A percentile compares a stretch with the other conserved stretches of the same genome.
Evolutionary conservation across 306 rosid species (phyloP).

Genomic region (Sechiopsis laciniata): DNA sequence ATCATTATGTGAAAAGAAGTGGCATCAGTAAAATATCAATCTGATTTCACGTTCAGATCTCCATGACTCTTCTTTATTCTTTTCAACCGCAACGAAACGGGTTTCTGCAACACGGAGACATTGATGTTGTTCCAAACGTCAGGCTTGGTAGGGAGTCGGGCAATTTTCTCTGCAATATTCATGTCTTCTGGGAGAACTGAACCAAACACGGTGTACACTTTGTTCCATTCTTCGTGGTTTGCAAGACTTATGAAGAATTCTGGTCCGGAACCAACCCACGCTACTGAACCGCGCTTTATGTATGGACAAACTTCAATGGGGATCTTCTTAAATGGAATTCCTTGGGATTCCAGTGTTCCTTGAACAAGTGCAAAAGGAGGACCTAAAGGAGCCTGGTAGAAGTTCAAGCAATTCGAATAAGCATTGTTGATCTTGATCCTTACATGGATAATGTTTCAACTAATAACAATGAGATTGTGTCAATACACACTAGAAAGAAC

Average conservation of each 20-base stretch:
- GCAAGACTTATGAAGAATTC: constrained; percentile 82
- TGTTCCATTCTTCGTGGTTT: constrained; percentile 76
- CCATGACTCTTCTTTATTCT: constrained; percentile 47
- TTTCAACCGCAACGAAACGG: constrained; percentile 43
- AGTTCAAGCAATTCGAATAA: constrained; percentile 1
- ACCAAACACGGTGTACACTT: constrained; percentile 73
- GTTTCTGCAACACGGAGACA: constrained; percentile 63
- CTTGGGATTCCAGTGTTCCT: constrained; percentile 72
- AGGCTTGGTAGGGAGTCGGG: constrained; percentile 53
- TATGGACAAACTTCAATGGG: constrained; percentile 67
- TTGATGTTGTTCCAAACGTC: constrained; percentile 84
- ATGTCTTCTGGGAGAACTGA: constrained; percentile 89
- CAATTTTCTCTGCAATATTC: constrained; percentile 61
- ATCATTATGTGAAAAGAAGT: background rate
- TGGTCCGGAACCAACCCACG: constrained; percentile 86
- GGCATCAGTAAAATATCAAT: constrained; percentile 23
- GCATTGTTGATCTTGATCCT: background rate
- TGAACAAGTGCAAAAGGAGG: constrained; percentile 86
- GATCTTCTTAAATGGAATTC: constrained; percentile 48
- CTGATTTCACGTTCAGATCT: constrained; percentile 31
- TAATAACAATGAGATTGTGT: too few relatives aligned
- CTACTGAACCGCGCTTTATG: constrained; percentile 77
- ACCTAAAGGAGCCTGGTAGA: constrained; percentile 57
- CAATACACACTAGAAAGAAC: too few relatives aligned
- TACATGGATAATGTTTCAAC: background rate